A percentile compares a stretch with the other conserved stretches of the same genome.
These are phyloP conservation scores for Phialophora chinensis DNA, from an alignment of 2,329 filamentous ascomycete genomes.

Conservation along the genomic window DNA sequence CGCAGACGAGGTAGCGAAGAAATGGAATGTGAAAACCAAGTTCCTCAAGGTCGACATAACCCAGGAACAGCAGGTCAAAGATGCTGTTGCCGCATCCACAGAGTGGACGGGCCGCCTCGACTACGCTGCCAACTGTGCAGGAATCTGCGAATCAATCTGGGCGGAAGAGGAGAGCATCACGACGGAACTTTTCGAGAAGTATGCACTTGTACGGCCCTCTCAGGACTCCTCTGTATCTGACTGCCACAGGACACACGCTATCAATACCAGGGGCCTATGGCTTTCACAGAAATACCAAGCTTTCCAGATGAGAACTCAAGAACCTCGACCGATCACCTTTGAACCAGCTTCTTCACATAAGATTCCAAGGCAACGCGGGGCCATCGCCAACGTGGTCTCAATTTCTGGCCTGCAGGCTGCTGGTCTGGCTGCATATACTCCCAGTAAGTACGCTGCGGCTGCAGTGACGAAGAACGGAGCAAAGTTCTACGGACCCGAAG, in stretches of 20 bases:
- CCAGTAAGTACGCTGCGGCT: conserved; percentile 32
- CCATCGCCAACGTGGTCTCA: conserved; percentile 33
- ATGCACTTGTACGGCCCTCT: background rate
- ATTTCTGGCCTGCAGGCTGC: conserved; percentile 31
- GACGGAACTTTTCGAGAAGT: conserved; percentile 32
- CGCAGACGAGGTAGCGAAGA: conserved; percentile 26
- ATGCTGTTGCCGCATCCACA: conserved; percentile 20
- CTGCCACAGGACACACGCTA: conserved; percentile 24
- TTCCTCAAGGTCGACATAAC: conserved; percentile 35
- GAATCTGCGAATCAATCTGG: conserved; percentile 33
- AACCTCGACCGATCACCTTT: conserved; percentile 25
- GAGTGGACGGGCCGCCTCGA: conserved; percentile 32
- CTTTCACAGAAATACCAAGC: conserved; percentile 34
- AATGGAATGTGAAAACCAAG: conserved; percentile 29
- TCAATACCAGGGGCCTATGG: conserved; percentile 33
- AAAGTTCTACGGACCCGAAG: conserved; percentile 32
- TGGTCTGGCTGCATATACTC: conserved; percentile 31
- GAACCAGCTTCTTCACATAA: conserved; percentile 14
- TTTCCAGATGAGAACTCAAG: conserved; percentile 32
- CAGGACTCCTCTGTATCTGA: background rate
- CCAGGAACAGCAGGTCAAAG: conserved; percentile 33
- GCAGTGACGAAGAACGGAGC: conserved; percentile 35
- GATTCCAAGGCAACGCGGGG: conserved; percentile 32
- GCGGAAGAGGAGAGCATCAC: conserved; percentile 32
- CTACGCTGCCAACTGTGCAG: conserved; percentile 35